Evolutionary conservation across 352 stramenopile species (phyloP).

Genomic region (Elongisporangium anandrum): DNA sequence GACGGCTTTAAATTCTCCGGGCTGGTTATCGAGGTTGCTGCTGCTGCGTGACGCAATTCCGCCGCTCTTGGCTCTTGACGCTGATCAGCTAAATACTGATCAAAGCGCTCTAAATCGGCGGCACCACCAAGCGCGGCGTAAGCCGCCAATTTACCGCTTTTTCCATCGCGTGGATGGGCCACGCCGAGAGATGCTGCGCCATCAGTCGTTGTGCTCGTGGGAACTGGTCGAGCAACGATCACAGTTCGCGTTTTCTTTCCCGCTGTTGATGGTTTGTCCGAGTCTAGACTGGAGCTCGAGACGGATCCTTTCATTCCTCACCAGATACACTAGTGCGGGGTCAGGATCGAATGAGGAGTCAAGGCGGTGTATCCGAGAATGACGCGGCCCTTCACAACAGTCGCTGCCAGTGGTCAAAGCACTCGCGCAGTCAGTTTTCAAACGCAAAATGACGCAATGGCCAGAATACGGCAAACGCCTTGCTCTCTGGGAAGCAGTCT

Average conservation of each 20-base stretch:
- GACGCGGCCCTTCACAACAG: conserved; percentile 13
- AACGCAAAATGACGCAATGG: conserved; percentile 22
- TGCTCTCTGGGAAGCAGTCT: conserved; percentile 61
- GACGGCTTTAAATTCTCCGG: conserved; percentile 25
- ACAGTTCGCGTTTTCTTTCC: conserved; percentile 43
- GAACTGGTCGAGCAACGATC: conserved; percentile 31
- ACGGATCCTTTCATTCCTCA: conserved; percentile 34
- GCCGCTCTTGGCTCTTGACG: conserved; percentile 18
- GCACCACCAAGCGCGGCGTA: conserved; percentile 61
- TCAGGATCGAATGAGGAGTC: background rate
- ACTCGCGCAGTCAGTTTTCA: conserved; percentile 5
- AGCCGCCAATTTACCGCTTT: conserved; percentile 37
- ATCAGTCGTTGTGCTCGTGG: background rate
- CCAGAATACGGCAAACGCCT: conserved; percentile 34
- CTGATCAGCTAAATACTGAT: conserved; percentile 53
- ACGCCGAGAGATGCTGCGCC: background rate
- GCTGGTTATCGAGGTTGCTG: conserved; percentile 1
- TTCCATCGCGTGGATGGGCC: conserved; percentile 9
- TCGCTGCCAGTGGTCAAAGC: conserved; percentile 2
- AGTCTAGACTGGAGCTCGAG: conserved; percentile 33
- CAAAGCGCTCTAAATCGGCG: conserved; percentile 55
- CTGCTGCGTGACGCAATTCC: conserved; percentile 15
- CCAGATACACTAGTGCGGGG: background rate
- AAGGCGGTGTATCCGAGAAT: background rate
- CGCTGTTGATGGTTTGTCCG: conserved; percentile 23